Evolutionary conservation across 176 grass and related monocot genomes (phyloP).

Genomic region (Eragrostis curvula): DNA sequence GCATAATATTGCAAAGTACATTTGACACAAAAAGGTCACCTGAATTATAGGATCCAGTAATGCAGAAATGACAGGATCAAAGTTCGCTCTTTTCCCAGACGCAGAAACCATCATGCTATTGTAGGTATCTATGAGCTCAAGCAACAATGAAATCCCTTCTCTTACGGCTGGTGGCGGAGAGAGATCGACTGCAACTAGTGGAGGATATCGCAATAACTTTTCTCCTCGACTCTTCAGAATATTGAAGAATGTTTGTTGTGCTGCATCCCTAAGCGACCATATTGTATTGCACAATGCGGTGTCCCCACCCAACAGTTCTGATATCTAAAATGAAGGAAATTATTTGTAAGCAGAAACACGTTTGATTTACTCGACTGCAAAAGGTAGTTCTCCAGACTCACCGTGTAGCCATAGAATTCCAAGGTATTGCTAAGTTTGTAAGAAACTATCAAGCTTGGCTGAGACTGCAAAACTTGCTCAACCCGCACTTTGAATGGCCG

Average conservation of each 20-base stretch:
- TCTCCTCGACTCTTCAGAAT: conserved; percentile 89
- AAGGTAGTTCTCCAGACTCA: conserved; percentile 54
- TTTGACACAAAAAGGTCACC: conserved; percentile 46
- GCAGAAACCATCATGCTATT: conserved; percentile 97
- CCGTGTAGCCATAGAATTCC: conserved; percentile 92
- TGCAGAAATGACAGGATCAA: conserved; percentile 90
- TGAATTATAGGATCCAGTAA: conserved; percentile 96
- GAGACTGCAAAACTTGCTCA: conserved; percentile 97
- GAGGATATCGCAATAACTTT: conserved; percentile 85
- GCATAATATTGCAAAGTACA: conserved; percentile 24
- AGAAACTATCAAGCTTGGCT: conserved; percentile 84
- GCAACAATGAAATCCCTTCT: conserved; percentile 85
- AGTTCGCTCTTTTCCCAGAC: conserved; percentile 79
- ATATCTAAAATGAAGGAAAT: conserved; percentile 67
- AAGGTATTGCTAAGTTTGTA: conserved; percentile 95
- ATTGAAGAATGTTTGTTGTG: conserved; percentile 88
- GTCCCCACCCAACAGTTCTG: conserved; percentile 83
- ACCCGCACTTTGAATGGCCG: conserved; percentile 98
- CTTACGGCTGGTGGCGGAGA: conserved; percentile 83
- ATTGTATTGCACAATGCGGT: conserved; percentile 89
- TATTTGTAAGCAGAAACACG: conserved; percentile 9
- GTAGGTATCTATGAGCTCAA: conserved; percentile 91
- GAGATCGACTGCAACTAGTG: conserved; percentile 86
- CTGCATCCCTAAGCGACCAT: conserved; percentile 77
- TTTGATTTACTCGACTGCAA: conserved; percentile 26